These are phyloP conservation scores for Volvox africanus DNA, from an alignment of 139 green algal genomes.

Conservation along the genomic window DNA sequence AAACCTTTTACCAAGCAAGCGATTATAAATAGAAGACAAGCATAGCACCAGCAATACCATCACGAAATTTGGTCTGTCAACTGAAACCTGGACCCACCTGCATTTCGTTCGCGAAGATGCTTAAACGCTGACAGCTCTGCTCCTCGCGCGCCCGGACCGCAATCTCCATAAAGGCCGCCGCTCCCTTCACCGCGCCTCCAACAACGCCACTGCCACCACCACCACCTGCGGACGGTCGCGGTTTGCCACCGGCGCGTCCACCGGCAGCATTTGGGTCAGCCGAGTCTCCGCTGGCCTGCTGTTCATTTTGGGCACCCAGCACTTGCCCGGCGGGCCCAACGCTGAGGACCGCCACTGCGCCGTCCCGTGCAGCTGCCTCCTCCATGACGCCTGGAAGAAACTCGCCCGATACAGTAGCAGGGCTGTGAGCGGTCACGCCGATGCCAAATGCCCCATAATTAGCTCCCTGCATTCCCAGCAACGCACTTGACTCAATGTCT, in stretches of 20 bases:
- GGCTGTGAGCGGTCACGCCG: background rate
- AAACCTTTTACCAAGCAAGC: no score
- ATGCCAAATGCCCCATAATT: background rate
- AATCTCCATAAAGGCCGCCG: constrained; percentile 21
- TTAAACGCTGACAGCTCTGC: background rate
- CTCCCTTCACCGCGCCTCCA: background rate
- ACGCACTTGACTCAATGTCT: background rate
- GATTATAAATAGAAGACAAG: no score
- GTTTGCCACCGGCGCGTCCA: constrained; percentile 1
- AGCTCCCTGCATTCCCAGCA: background rate
- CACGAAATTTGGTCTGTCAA: background rate
- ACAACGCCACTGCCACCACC: background rate
- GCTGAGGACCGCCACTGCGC: constrained; percentile 25
- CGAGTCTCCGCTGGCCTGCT: background rate
- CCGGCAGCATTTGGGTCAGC: constrained; percentile 1
- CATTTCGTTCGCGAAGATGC: background rate
- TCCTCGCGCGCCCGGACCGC: background rate
- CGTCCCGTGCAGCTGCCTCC: constrained; percentile 17
- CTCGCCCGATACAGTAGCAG: background rate
- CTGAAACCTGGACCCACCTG: background rate
- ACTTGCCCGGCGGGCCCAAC: constrained; percentile 11
- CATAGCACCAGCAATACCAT: no score
- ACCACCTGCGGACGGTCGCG: background rate
- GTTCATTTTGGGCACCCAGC: background rate
- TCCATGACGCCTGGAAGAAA: background rate